Conservation (phyloP, 2,329 filamentous ascomycete genomes). For the Leptographium lundbergii region DNA sequence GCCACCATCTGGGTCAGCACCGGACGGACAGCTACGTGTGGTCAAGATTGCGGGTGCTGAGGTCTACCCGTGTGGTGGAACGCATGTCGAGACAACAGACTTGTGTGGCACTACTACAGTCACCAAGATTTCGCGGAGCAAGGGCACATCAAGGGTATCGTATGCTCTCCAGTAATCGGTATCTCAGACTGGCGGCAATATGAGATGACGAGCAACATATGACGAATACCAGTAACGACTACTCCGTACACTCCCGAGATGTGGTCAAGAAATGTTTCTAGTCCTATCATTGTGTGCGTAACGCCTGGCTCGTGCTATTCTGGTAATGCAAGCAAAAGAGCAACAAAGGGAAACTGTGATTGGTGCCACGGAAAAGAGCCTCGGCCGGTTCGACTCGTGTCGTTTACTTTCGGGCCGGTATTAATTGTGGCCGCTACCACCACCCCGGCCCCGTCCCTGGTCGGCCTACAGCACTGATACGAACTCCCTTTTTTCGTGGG, state of each 20-base stretch:
- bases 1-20: constrained; percentile 21
- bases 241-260: background rate
- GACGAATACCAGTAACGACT: background rate
- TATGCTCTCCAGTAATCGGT: constrained; percentile 17
- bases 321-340: background rate
- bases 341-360: background rate
- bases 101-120: constrained; percentile 48
- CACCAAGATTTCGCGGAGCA: constrained; percentile 53
- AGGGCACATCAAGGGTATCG: constrained; percentile 49
- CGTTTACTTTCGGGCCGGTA: background rate
- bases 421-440: constrained; percentile 15
- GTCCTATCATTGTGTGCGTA: background rate
- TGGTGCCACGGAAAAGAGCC: too few species aligned
- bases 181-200: too few species aligned
- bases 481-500: constrained; percentile 20
- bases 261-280: background rate
- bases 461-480: constrained; percentile 23
- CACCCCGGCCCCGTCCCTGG: constrained; percentile 15
- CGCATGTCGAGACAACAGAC: constrained; percentile 52
- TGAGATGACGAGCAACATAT: background rate
- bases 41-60: constrained; percentile 58
- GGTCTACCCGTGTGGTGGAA: constrained; percentile 63
- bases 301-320: background rate
- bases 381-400: too few species aligned
- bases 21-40: constrained; percentile 45